Conservation (phyloP, 371 early-diverging fungal genomes). For the Mucor lusitanicus region DNA sequence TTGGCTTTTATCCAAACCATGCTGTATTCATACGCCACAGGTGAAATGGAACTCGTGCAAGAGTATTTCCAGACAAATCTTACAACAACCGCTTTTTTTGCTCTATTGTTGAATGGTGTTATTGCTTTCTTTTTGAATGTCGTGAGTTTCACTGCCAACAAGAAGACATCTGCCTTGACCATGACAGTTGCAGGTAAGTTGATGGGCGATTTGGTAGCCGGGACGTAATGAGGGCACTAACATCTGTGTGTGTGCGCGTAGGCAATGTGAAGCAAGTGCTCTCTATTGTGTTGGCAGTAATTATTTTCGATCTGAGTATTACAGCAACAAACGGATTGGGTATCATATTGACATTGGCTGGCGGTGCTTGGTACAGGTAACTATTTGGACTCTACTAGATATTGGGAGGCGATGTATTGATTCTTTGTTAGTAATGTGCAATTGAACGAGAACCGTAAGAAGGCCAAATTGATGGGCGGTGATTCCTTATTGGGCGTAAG, state of each 20-base stretch:
- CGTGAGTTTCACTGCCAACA: conserved; percentile 84
- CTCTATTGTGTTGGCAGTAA: conserved; percentile 76
- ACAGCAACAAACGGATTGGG: conserved; percentile 71
- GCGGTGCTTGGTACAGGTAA: conserved; percentile 72
- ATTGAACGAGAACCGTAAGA: conserved; percentile 22
- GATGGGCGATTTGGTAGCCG: too few relatives aligned
- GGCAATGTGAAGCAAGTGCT: conserved; percentile 90
- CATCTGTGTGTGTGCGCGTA: conserved; percentile 8
- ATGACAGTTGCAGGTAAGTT: conserved; percentile 82
- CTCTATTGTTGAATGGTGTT: conserved; percentile 73
- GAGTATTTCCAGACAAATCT: conserved; percentile 52
- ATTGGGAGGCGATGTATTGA: not conserved
- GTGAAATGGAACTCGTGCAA: conserved; percentile 64
- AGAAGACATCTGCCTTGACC: conserved; percentile 81
- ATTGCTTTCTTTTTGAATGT: conserved; percentile 86
- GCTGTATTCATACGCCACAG: conserved; percentile 64
- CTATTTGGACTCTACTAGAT: not conserved
- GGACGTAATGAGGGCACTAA: not conserved
- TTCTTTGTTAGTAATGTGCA: conserved; percentile 21
- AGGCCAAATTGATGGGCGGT: conserved; percentile 18
- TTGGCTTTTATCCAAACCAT: conserved; percentile 79
- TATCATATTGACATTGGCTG: conserved; percentile 75
- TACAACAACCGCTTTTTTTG: conserved; percentile 48
- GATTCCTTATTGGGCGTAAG: conserved; percentile 23
- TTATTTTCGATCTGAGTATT: conserved; percentile 73